phyloP scores from a whole-genome alignment of 306 rosid genomes.

The Alnus glutinosa region DNA sequence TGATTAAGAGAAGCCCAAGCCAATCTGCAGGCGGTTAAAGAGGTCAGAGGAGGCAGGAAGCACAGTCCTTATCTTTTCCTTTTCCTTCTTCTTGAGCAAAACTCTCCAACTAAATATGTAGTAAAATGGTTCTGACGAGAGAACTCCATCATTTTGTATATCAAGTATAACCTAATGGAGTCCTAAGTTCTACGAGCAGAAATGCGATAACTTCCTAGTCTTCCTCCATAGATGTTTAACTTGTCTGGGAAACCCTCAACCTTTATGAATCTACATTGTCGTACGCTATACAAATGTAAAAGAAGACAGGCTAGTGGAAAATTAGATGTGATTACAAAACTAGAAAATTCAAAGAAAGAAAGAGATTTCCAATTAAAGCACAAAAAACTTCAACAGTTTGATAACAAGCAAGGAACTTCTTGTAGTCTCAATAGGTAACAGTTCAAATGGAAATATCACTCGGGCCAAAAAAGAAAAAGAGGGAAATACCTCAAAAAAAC shows the following conservation, averaged over 20 bases:
- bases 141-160: not conserved
- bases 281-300: not conserved
- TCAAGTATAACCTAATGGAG: not conserved
- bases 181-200: not conserved
- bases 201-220: not conserved
- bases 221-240: not conserved
- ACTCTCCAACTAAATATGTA: not conserved
- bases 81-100: not conserved
- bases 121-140: not conserved
- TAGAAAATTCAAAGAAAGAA: not conserved
- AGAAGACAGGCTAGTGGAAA: not conserved
- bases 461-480: not conserved
- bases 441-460: not conserved
- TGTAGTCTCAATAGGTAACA: conserved; percentile 10
- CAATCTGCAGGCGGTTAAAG: no score
- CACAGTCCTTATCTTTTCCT: not conserved
- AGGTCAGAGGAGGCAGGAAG: no score
- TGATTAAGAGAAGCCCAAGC: no score
- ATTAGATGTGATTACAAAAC: not conserved
- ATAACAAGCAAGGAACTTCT: conserved; percentile 10
- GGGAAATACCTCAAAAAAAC: not conserved
- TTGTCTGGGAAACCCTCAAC: not conserved
- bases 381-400: not conserved
- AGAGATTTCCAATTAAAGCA: not conserved
- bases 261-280: not conserved